Evolutionary conservation across 2,329 filamentous ascomycete species (phyloP), one percentile per base, ranked within the genome.

Genomic region (Lachnellula hyalina): DNA sequence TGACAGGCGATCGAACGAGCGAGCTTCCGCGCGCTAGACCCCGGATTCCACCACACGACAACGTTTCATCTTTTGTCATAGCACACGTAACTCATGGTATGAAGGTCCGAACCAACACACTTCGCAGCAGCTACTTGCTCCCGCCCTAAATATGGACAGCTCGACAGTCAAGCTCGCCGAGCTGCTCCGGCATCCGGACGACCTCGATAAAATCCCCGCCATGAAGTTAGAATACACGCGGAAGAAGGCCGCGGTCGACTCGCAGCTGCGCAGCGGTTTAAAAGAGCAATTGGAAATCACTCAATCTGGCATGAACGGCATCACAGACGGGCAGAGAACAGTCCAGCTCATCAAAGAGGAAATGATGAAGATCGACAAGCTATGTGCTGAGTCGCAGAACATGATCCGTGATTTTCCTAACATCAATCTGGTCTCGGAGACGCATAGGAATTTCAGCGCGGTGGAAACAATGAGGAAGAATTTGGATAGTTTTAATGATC

Each of bases 371-470:
- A 97, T 99, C 67, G 94, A 99, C 76, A 91, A 90, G 74, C 83
- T 99, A 61, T 99, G 94, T 75, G 91, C 92, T 60, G 95, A 99
- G 74, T 92, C 92, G 52, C 93, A 97, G 76, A 90, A 90, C 70
- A 96, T 96, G 84, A 96, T 99, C 67, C 86, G 89, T 68, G 94
- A 99, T 76, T 97, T 99, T 73, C 87, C 88, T 36, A 90, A 90
- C 68, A 94, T 96, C 77, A 94, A 95, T 71, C 77, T 90, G 58
- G 89, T 95, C 52, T 93, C 93, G 53, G 90, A 96, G 73, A 94
- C 95, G 62, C 94, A 99, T 74, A 84, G 93, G 61, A 96, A 99
- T 74, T 99, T 99, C 70, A 90, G 89, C 66, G 90, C 90, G 46
- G 92, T 96, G 57, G 87, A 96, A 75, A 84, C 87, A 65, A 96